A percentile compares a stretch with the other conserved stretches of the same genome.
phyloP scores from a whole-genome alignment of 768 basidiomycete genomes.

The Phylloporus sp. region DNA sequence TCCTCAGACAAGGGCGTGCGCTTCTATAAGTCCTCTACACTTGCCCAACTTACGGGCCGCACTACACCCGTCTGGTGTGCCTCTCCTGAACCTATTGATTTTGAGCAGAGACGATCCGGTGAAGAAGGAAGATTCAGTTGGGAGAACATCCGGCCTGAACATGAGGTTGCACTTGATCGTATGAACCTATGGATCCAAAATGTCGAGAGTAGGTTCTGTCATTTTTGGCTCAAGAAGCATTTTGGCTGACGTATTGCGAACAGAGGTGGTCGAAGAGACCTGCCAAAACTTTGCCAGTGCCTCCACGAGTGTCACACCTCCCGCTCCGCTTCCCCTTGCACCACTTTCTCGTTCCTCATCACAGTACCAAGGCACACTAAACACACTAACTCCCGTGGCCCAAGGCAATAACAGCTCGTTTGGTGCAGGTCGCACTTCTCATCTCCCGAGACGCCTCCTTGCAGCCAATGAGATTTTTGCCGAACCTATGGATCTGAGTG shows the following conservation, averaged over 20 bases:
- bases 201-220: conserved; percentile 63
- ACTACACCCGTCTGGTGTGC: conserved; percentile 27
- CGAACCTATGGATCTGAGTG: conserved; percentile 22
- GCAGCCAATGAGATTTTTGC: conserved; percentile 69
- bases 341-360: conserved; percentile 51
- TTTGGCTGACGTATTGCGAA: conserved; percentile 1
- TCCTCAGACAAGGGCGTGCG: conserved; percentile 61
- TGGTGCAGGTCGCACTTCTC: conserved; percentile 29
- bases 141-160: conserved; percentile 31
- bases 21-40: conserved; percentile 59
- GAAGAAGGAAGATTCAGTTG: conserved; percentile 33
- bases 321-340: conserved; percentile 60
- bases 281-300: conserved; percentile 73
- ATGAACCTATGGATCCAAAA: conserved; percentile 81
- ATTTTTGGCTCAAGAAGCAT: background rate
- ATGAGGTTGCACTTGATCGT: conserved; percentile 44
- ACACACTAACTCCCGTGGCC: conserved; percentile 25
- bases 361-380: conserved; percentile 29
- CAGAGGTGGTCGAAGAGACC: conserved; percentile 80
- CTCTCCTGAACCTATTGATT: conserved; percentile 29
- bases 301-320: conserved; percentile 40
- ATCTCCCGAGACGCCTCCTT: conserved; percentile 57
- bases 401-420: conserved; percentile 6
- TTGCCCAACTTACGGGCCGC: conserved; percentile 37
- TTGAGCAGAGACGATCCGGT: conserved; percentile 29